Base-by-base conservation (phyloP, 2,329 filamentous ascomycete species). In the Claviceps sp. region DNA sequence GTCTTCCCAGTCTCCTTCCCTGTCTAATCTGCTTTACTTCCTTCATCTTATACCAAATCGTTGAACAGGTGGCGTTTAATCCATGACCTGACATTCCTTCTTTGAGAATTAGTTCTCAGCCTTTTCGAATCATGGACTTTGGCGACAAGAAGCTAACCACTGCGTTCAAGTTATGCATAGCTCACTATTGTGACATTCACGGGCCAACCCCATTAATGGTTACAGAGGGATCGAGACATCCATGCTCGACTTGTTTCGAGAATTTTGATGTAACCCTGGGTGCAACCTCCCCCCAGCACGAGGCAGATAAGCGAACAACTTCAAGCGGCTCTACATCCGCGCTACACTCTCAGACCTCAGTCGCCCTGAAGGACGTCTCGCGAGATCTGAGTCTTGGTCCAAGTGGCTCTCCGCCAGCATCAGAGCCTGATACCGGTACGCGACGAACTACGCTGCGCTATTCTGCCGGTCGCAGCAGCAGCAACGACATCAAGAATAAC, bases 141-240 rank as follows among this genome's bases (percentile, higher is more conserved):
- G 56, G 56, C 59, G 56, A 56, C 59, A 54, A 52, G 48, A 51
- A 54, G 59, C 68, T 70, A 63, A 70, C 65, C 52, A 56, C 60
- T 22, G 54, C 56, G 55, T 53, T 80, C 54, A 76, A 85, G 81
- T 70, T 85, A 63, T 84, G 80, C 64, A 73, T 85, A 60, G 82
- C 82, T 60, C 81, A 85, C 65, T 85, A 84, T 63, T 85, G 82
- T 73, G 82, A 85, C 65, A 73, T 79, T 56, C 82, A 85, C 68
- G 82, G 82, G 56, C 82, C 82, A 48, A 85, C 81, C 47, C 81
- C 81, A 48, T 66, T 85, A 54, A 83, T 85, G 77, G 81, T 84
- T 60, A 85, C 82, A 39, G 81, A 85, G 64, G 81, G 80, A 48
- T 67, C 83, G 14, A 78, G 80, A 2, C 76, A 80, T 13, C 73